Evolutionary conservation across 2,329 filamentous ascomycete species (phyloP).

Genomic region (Scedosporium apiospermum): DNA sequence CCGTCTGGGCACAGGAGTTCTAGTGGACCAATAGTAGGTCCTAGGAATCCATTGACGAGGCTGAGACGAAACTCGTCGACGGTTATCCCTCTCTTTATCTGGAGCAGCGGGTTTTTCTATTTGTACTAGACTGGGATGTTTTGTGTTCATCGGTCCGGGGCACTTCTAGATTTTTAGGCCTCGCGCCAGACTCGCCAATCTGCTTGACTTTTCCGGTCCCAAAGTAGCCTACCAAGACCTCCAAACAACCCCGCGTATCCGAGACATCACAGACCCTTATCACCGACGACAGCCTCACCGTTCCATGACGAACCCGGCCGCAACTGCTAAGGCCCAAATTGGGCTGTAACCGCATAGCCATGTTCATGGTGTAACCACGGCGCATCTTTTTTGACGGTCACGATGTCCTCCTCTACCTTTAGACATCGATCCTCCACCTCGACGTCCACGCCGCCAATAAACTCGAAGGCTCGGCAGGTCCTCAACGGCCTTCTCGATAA

Average conservation of each 20-base stretch:
- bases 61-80: conserved; percentile 1
- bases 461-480: conserved; percentile 52
- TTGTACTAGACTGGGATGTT: no score
- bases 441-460: conserved; percentile 43
- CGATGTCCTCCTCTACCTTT: conserved; percentile 42
- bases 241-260: neutral
- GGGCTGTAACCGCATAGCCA: neutral
- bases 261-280: neutral
- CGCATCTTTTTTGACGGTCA: conserved; percentile 12
- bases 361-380: neutral
- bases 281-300: neutral
- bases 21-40: neutral
- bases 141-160: no score
- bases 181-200: neutral
- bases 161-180: neutral
- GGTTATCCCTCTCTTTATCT: neutral
- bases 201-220: neutral
- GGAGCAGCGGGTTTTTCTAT: neutral
- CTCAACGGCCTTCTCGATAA: conserved; percentile 44
- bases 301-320: neutral
- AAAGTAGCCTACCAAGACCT: neutral
- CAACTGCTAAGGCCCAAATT: neutral
- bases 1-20: neutral
- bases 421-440: conserved; percentile 58
- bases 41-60: neutral